Evolutionary conservation across 2,329 filamentous ascomycete species (phyloP).

Genomic region (Nemania diffusa): DNA sequence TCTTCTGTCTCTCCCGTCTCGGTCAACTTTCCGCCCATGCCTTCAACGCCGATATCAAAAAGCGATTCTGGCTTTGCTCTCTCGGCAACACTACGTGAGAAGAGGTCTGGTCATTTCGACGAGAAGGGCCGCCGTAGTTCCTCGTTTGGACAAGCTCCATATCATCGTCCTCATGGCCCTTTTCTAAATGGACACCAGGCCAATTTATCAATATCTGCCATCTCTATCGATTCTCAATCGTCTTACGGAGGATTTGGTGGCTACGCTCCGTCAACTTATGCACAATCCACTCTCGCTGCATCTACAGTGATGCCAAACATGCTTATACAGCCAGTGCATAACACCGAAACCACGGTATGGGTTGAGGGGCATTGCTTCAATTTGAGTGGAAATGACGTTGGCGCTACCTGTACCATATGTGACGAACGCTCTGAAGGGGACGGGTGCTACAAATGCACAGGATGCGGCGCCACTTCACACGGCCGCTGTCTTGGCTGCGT

Average conservation of each 20-base stretch:
- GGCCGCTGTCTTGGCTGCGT: slow-evolving; percentile 70
- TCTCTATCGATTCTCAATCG: slow-evolving; percentile 72
- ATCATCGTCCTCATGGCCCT: slow-evolving; percentile 77
- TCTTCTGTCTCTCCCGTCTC: slow-evolving; percentile 80
- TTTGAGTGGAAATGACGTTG: slow-evolving; percentile 68
- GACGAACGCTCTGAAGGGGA: slow-evolving; percentile 78
- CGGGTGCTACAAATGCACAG: slow-evolving; percentile 78
- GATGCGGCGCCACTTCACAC: slow-evolving; percentile 69
- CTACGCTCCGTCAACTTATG: slow-evolving; percentile 86
- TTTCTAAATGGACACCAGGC: slow-evolving; percentile 74
- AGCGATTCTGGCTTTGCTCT: slow-evolving; percentile 93
- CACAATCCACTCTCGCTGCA: slow-evolving; percentile 84
- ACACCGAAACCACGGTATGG: slow-evolving; percentile 84
- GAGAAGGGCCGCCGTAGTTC: slow-evolving; percentile 82
- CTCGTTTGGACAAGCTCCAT: slow-evolving; percentile 80
- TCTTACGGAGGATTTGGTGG: slow-evolving; percentile 77
- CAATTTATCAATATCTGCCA: slow-evolving; percentile 68
- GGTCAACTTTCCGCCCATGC: slow-evolving; percentile 78
- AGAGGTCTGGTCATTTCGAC: slow-evolving; percentile 93
- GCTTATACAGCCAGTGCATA: slow-evolving; percentile 79
- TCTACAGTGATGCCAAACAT: slow-evolving; percentile 89
- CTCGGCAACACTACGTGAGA: slow-evolving; percentile 87
- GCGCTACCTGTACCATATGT: slow-evolving; percentile 75
- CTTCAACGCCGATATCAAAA: slow-evolving; percentile 81
- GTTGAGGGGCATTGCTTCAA: slow-evolving; percentile 86